Base-by-base conservation (phyloP, 805 yeast genomes). In the Hagleromyces aurorensis region DNA sequence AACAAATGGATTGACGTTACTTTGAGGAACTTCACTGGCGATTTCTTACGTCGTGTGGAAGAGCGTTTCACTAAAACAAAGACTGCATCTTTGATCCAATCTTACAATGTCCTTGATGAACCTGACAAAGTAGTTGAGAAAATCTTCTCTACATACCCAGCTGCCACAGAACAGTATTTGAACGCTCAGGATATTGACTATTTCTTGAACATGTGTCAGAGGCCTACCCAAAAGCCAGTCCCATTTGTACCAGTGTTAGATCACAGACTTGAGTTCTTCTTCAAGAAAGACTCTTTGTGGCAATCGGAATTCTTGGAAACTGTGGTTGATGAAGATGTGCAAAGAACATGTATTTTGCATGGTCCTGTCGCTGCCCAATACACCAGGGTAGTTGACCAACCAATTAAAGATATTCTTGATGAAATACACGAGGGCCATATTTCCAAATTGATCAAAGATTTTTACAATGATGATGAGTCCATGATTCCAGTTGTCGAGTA, bases 261-360 rank as follows among this genome's bases (percentile, higher is more conserved):
- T 55, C 93, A 84, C 44, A 81, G 84, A 67, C 85, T 91, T 51
- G 96, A 91, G 62, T 77, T 79, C 55, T 91, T 82, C 73, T 91
- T 91, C 75, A 91, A 91, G 76, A 91, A 91, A 68, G 99, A 91
- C 62, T 89, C 97, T 17, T 70, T 91, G 59, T 91, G 98, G 98
- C 99, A 91, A 71, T 82, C 95, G 14, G 97, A 91, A 69, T 89
- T 84, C 57, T 72, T 91, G 55, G 96, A 86, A 58, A 83, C 96
- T 37, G 97, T 91, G 55, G 87, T 84, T 43, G 97, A 72, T 45
- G 85, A 81, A 51, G 99, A 91, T 58, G 97, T 91, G 40, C 87
- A 87, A 62, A 81, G 98, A 71, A 89, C 96, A n/a, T 93, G 98
- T 81, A 86, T 91, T 46, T 72, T 91, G 52, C 96, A 86, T 51